Base-by-base conservation (phyloP, 1,284 basidiomycete species). In the Earliella scabrosa region DNA sequence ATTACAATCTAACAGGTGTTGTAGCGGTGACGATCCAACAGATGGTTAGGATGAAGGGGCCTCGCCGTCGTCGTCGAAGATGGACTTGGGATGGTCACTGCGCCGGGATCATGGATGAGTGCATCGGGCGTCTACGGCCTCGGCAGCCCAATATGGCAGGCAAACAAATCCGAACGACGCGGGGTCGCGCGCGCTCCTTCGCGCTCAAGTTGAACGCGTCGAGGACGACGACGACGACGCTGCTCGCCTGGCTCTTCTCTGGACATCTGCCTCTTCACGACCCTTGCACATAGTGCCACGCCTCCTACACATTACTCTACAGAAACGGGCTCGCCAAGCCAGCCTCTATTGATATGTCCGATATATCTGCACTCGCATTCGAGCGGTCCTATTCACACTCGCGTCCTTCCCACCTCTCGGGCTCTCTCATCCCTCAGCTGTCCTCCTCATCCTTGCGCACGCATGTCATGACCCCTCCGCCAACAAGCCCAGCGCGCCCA, bases 1-100 rank as follows among this genome's bases (percentile, higher is more conserved):
- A 82, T 82, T 56, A 57, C 29, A 7, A n/a, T n/a, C n/a, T n/a
- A n/a, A n/a, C n/a, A n/a, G n/a, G n/a, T 18, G 14, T 39, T 39
- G 10, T 39, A 7, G n/a, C 6, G 21, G 6, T 5, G 36, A 20
- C 36, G 14, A 18, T 16, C 36, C 20, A 7, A 6, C 10, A 11
- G 20, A 13, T 3, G 5, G 6, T 10, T 24, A 41, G 39, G 21
- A 40, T 34, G 31, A 10, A 21, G 9, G 31, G 24, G 18, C 11
- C n/a, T 20, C 20, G 21, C 21, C 26, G 52, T 32, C 8, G 21
- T 18, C 11, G 40, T 39, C 14, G 27, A 6, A 18, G 41, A 40
- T 4, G 43, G 11, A 10, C 5, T 38, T 20, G 29, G 32, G n/a
- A 5, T 10, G 6, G 29, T 36, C 32, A 54, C 46, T 31, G 29